Conservation (phyloP, 768 basidiomycete species). For the Mycena metata region DNA sequence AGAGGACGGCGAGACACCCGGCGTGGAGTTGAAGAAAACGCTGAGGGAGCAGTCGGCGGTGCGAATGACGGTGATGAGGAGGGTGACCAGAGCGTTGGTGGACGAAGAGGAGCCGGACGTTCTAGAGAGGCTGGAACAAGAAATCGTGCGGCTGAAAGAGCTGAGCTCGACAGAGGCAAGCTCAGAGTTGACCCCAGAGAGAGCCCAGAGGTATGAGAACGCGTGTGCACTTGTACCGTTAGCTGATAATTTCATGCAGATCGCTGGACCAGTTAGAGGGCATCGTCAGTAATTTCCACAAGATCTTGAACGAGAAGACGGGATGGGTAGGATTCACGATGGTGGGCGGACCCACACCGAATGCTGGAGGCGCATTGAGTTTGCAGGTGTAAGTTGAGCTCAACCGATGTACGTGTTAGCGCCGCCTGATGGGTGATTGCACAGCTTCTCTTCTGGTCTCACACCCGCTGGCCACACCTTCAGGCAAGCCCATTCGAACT, state of each 20-base stretch:
- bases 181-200: too few species aligned
- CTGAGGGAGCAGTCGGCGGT: background rate
- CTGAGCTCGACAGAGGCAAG: too few species aligned
- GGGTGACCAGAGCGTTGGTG: background rate
- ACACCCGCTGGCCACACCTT: background rate
- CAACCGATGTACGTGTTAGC: background rate
- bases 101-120: conserved; percentile 1
- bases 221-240: too few species aligned
- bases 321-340: conserved; percentile 10
- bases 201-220: too few species aligned
- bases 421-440: background rate
- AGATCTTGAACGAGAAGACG: background rate
- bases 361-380: background rate
- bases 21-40: background rate
- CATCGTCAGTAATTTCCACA: background rate
- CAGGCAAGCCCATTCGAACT: conserved; percentile 12
- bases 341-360: conserved; percentile 15
- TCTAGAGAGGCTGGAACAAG: background rate
- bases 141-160: too few species aligned
- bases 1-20: background rate
- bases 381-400: conserved; percentile 13
- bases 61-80: background rate
- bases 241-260: background rate
- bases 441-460: conserved; percentile 3
- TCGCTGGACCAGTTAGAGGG: conserved; percentile 10